Conservation (phyloP, 192 early-diverging fungal species). For the Pilaira anomala region DNA sequence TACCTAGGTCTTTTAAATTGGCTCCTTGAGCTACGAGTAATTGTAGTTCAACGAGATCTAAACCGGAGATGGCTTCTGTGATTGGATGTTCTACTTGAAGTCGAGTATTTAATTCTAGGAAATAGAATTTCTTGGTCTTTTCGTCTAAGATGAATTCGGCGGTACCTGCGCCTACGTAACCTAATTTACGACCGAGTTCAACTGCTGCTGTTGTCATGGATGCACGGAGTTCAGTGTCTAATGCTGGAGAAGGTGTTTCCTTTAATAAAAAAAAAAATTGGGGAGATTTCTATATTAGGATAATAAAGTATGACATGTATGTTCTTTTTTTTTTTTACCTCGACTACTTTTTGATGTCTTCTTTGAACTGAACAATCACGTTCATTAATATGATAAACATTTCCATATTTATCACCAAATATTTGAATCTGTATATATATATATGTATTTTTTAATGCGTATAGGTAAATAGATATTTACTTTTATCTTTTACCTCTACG, state of each 20-base stretch:
- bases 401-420: constrained; percentile 55
- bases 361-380: constrained; percentile 61
- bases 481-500: constrained; percentile 40
- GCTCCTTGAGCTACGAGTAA: constrained; percentile 55
- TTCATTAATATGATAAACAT: constrained; percentile 49
- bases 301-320: constrained; percentile 8
- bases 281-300: constrained; percentile 6
- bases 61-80: constrained; percentile 53
- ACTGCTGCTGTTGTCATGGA: constrained; percentile 44
- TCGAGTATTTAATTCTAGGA: constrained; percentile 62
- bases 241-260: constrained; percentile 49
- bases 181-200: constrained; percentile 46
- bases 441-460: background rate
- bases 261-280: too few relatives aligned
- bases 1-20: constrained; percentile 53
- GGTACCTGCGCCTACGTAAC: constrained; percentile 56
- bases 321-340: constrained; percentile 25
- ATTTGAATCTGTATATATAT: constrained; percentile 39
- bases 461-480: background rate
- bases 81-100: constrained; percentile 64
- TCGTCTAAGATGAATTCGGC: constrained; percentile 58
- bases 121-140: constrained; percentile 50
- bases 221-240: constrained; percentile 39
- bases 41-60: constrained; percentile 57
- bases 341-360: constrained; percentile 63